phyloP scores from a whole-genome alignment of 202 grass and related monocot species.

The Alloteropsis angusta region DNA sequence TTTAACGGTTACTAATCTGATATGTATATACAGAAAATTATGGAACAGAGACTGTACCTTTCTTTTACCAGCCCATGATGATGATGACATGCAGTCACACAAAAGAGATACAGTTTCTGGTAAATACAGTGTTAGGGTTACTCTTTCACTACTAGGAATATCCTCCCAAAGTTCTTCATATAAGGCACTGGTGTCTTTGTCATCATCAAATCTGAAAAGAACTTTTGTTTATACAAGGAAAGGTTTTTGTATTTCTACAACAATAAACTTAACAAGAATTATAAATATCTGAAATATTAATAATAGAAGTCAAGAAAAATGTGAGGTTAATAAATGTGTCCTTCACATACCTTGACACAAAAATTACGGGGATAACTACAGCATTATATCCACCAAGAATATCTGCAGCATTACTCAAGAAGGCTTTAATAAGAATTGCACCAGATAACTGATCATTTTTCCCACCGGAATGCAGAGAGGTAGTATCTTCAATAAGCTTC shows the following conservation, averaged over 20 bases:
- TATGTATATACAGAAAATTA: conserved; percentile 9
- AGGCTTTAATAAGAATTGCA: conserved; percentile 87
- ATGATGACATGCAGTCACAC: conserved; percentile 30
- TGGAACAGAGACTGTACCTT: conserved; percentile 51
- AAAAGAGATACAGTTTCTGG: conserved; percentile 32
- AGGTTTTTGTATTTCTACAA: conserved; percentile 5
- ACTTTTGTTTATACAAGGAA: conserved; percentile 20
- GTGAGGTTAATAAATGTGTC: conserved; percentile 5
- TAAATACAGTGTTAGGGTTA: conserved; percentile 83
- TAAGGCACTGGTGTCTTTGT: conserved; percentile 72
- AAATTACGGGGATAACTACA: conserved; percentile 68
- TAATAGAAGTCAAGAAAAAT: conserved; percentile 17
- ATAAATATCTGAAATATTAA: conserved; percentile 17
- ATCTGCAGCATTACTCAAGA: conserved; percentile 67
- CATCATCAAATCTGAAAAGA: conserved; percentile 83
- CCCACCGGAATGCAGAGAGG: conserved; percentile 74
- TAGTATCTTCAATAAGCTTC: conserved; percentile 83
- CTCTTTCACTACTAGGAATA: conserved; percentile 85
- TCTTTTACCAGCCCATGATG: conserved; percentile 56
- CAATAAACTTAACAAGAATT: conserved; percentile 5
- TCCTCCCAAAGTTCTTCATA: conserved; percentile 96
- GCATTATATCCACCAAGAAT: conserved; percentile 76
- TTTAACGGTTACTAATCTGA: conserved; percentile 8
- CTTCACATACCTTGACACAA: conserved; percentile 81
- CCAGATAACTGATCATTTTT: conserved; percentile 83